Evolutionary conservation across 2,329 filamentous ascomycete genomes (phyloP).

Genomic region (Cadophora luteo-olivacea): DNA sequence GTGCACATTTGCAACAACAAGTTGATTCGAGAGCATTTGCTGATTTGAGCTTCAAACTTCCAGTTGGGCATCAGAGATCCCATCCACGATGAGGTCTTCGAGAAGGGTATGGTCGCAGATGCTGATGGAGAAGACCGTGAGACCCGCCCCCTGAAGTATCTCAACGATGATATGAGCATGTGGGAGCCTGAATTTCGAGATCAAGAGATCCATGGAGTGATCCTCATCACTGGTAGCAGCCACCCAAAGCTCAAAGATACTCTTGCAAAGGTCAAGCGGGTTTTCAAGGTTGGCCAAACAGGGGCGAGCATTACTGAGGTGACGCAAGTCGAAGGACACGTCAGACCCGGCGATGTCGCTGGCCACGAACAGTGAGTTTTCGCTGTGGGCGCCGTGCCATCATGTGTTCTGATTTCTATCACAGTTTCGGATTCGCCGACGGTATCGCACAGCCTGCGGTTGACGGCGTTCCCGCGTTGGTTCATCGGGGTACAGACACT

Average conservation of each 20-base stretch:
- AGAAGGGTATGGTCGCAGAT: slow-evolving; percentile 12
- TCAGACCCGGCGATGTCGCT: slow-evolving; percentile 45
- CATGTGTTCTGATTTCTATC: not conserved
- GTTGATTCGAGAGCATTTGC: not conserved
- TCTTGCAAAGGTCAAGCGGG: slow-evolving; percentile 42
- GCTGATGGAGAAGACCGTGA: not conserved
- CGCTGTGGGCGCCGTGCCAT: too few species aligned
- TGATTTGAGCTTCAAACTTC: not conserved
- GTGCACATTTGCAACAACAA: not conserved
- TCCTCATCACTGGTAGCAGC: slow-evolving; percentile 46
- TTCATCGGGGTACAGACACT: slow-evolving; percentile 42
- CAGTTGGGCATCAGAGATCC: slow-evolving; percentile 8
- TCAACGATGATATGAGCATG: slow-evolving; percentile 27
- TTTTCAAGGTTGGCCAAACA: slow-evolving; percentile 38
- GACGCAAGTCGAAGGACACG: slow-evolving; percentile 43
- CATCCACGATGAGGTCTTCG: slow-evolving; percentile 14
- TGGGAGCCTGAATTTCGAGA: slow-evolving; percentile 46
- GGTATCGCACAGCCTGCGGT: slow-evolving; percentile 51
- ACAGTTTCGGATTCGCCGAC: slow-evolving; percentile 52
- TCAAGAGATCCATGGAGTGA: slow-evolving; percentile 46
- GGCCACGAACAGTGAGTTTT: slow-evolving; percentile 49
- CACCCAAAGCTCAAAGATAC: slow-evolving; percentile 39
- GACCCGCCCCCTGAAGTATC: not conserved
- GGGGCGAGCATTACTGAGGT: slow-evolving; percentile 43
- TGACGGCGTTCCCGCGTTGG: slow-evolving; percentile 42